Evolutionary conservation across 257 asterid genomes (phyloP), one percentile per base, ranked within the genome.

Genomic region (Orobanche coerulescens): DNA sequence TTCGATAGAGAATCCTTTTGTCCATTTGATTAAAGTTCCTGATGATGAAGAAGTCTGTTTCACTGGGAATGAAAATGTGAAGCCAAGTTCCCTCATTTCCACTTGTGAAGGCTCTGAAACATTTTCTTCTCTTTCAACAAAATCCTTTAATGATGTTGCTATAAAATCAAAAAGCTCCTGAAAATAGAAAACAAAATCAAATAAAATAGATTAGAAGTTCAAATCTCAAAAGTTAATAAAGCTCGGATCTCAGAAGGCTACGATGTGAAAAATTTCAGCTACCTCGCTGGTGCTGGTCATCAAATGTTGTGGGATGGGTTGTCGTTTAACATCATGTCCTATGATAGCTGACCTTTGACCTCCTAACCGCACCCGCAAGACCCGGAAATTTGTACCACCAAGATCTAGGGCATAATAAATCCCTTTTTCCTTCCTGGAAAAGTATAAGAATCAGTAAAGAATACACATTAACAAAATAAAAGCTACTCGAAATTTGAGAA

Each of bases 41-140:
- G 95, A 83, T 0, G 82, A 73, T 18, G 79, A 57, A 24, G 97
- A 84, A 39, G 72, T 75, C 63, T 87, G 96, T 66, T 71, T 87
- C 71, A 90, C 81, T 1, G 97, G 97, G 72, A 84, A 90, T 1
- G 96, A 87, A 63, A 90, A 87, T 57, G 97, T 90, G 83, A 90
- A 87, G 63, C 97, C 97, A 20, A 90, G 86, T 30, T 76, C 89
- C 71, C 74, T 75, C 58, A 59, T 71, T 67, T 58, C 77, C 52
- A 50, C 51, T 62, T 65, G 73, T 11, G 79, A 71, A 67, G 47
- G 54, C 43, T 73, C 82, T 0, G 73, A 50, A 30, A 13, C 72
- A 56, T 64, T 62, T 50, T 65, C 89, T 55, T 81, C 93, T 71
- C 64, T 78, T 55, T 74, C 95, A 66, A 76, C 79, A 67, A 87